Evolutionary conservation across 2,329 filamentous ascomycete genomes (phyloP).

Genomic region (Arthrobotrys megalospora): DNA sequence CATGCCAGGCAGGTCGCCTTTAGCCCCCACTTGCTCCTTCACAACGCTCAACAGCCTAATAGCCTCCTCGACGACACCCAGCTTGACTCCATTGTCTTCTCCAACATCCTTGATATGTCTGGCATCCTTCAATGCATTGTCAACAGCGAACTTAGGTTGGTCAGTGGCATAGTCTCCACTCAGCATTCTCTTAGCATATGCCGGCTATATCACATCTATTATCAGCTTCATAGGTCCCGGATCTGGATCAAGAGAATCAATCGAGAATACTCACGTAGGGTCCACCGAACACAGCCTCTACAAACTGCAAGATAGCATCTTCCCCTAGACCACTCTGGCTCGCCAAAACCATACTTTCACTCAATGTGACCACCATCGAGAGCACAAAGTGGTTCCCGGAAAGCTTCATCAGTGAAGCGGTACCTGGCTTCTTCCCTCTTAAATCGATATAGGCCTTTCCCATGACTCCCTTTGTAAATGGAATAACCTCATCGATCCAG

Average conservation of each 20-base stretch:
- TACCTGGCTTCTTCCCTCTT: conserved; percentile 77
- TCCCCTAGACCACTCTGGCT: conserved; percentile 84
- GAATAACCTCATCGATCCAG: conserved; percentile 76
- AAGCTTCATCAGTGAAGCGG: conserved; percentile 81
- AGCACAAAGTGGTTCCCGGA: conserved; percentile 89
- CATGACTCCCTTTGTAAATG: conserved; percentile 81
- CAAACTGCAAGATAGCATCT: conserved; percentile 78
- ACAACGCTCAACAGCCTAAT: conserved; percentile 79
- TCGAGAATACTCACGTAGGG: conserved; percentile 48
- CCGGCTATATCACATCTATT: conserved; percentile 78
- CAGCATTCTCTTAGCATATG: conserved; percentile 82
- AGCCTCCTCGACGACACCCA: conserved; percentile 77
- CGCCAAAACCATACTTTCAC: conserved; percentile 82
- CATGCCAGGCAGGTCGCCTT: conserved; percentile 73
- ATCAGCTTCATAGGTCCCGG: background rate
- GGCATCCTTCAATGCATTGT: conserved; percentile 86
- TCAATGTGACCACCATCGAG: conserved; percentile 79
- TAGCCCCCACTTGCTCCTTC: conserved; percentile 78
- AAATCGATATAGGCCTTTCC: conserved; percentile 80
- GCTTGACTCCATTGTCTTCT: conserved; percentile 73
- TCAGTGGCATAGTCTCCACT: conserved; percentile 80
- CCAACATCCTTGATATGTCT: conserved; percentile 81
- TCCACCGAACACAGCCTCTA: conserved; percentile 69
- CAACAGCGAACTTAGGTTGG: conserved; percentile 85
- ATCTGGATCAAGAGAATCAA: background rate